These are phyloP conservation scores for Antitrichia curtipendula DNA, from an alignment of 225 moss, liverwort and hornwort genomes.

Conservation along the genomic window DNA sequence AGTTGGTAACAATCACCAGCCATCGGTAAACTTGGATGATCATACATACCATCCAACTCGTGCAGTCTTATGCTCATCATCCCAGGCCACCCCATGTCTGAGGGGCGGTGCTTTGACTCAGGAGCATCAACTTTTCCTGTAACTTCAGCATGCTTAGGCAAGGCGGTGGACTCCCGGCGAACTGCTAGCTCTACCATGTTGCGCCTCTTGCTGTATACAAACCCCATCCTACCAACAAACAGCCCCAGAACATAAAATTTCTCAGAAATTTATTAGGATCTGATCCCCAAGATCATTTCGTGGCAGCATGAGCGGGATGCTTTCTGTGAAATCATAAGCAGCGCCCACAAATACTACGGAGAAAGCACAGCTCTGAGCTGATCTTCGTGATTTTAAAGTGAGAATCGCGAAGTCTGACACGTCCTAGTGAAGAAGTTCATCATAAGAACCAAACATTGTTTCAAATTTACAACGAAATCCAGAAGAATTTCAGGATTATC, in stretches of 20 bases:
- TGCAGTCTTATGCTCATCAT: slow-evolving; percentile 99
- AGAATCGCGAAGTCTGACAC: neutral
- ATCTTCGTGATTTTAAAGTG: neutral
- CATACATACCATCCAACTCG: slow-evolving; percentile 98
- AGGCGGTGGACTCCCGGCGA: slow-evolving; percentile 74
- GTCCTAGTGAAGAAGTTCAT: neutral
- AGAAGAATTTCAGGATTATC: neutral
- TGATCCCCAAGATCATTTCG: neutral
- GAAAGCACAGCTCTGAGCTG: neutral
- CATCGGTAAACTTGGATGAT: slow-evolving; percentile 98
- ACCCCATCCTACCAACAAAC: slow-evolving; percentile 63
- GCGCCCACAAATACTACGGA: neutral
- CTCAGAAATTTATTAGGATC: neutral
- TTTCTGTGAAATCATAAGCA: neutral
- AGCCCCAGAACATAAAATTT: neutral
- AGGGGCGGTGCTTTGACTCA: slow-evolving; percentile 32
- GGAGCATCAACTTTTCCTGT: slow-evolving; percentile 29
- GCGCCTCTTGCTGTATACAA: slow-evolving; percentile 85
- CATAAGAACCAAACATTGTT: neutral
- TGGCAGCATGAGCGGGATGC: neutral
- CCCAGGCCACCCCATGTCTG: slow-evolving; percentile 93
- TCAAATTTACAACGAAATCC: neutral
- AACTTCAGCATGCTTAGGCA: slow-evolving; percentile 16
- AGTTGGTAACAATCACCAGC: slow-evolving; percentile 87
- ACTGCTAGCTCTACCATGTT: slow-evolving; percentile 98